Percentiles rank a stretch among this genome's conserved stretches.
phyloP scores from a whole-genome alignment of 2,329 filamentous ascomycete genomes.

The Fusarium nisikadoi region DNA sequence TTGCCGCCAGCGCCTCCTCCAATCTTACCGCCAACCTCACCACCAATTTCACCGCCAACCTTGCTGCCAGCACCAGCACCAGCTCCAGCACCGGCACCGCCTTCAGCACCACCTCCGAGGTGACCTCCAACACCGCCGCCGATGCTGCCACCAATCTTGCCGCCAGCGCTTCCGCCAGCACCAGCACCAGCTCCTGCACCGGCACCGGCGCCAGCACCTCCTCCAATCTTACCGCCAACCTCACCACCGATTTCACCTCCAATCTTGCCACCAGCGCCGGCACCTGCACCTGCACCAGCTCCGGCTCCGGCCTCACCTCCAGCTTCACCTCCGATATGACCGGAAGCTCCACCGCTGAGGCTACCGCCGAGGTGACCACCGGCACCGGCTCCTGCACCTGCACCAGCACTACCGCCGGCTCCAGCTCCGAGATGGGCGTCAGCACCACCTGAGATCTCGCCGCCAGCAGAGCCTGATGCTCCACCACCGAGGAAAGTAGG shows the following conservation, averaged over 20 bases:
- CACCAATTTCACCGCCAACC: neutral
- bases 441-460: neutral
- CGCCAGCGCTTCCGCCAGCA: neutral
- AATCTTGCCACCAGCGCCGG: neutral
- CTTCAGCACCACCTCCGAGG: conserved; percentile 6
- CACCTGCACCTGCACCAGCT: neutral
- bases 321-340: neutral
- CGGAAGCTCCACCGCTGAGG: neutral
- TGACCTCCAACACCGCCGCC: neutral
- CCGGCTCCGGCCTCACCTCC: neutral
- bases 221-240: neutral
- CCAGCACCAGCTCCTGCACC: neutral
- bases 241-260: neutral
- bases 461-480: conserved; percentile 9
- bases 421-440: conserved; percentile 11
- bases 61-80: neutral
- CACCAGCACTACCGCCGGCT: neutral
- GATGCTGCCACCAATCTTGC: neutral
- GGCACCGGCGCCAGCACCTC: neutral
- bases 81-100: neutral
- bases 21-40: neutral
- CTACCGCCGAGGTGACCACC: neutral
- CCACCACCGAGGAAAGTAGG: conserved; percentile 25
- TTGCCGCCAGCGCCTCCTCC: neutral
- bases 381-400: neutral